Evolutionary conservation across 768 basidiomycete genomes (phyloP).

Genomic region (Albatrellus ellisii): DNA sequence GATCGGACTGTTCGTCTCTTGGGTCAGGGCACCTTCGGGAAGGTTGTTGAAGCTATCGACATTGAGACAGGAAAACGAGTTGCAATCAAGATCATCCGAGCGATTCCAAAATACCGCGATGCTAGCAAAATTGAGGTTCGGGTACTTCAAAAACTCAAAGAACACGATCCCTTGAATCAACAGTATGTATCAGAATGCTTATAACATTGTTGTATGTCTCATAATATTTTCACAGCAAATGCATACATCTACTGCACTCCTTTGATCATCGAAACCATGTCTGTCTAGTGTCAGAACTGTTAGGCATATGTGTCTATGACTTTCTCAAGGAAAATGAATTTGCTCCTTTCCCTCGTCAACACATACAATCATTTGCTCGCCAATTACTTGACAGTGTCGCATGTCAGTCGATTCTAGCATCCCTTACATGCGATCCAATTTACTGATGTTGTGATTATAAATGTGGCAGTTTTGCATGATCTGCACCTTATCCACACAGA

Average conservation of each 20-base stretch:
- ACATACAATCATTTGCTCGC: conserved; percentile 91
- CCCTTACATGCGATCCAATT: conserved; percentile 5
- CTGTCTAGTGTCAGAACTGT: conserved; percentile 88
- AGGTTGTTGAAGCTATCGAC: conserved; percentile 91
- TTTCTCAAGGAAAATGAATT: conserved; percentile 98
- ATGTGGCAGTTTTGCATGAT: conserved; percentile 74
- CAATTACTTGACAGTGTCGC: conserved; percentile 88
- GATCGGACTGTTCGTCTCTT: conserved; percentile 86
- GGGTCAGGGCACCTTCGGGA: conserved; percentile 98
- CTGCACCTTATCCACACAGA: conserved; percentile 92
- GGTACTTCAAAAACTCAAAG: conserved; percentile 83
- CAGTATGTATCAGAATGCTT: conserved; percentile 45
- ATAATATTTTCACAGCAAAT: conserved; percentile 53
- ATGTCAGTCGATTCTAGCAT: conserved; percentile 40
- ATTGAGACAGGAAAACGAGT: conserved; percentile 62
- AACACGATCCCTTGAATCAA: conserved; percentile 75
- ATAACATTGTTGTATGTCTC: conserved; percentile 5
- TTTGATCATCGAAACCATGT: conserved; percentile 98
- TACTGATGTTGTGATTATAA: too few relatives aligned
- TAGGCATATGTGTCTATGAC: conserved; percentile 97
- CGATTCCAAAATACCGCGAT: conserved; percentile 97
- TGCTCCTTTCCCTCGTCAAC: conserved; percentile 88
- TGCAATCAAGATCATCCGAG: conserved; percentile 97
- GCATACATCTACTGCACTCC: conserved; percentile 88
- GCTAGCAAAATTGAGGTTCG: conserved; percentile 97